These are phyloP conservation scores for Penicillium nucicola DNA, from an alignment of 495 filamentous ascomycete species.

Conservation along the genomic window DNA sequence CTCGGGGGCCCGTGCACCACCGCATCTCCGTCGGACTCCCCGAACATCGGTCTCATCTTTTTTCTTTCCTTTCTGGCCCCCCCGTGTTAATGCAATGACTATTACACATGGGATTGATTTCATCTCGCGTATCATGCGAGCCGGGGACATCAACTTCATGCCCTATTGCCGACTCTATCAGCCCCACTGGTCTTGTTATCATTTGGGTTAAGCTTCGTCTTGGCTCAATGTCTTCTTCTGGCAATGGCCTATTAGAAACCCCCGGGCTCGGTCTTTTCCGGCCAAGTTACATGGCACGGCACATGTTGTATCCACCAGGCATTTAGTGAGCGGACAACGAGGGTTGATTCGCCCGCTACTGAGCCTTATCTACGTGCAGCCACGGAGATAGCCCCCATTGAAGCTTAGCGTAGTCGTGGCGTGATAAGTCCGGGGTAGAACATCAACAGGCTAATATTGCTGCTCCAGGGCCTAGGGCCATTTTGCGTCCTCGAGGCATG, in stretches of 20 bases:
- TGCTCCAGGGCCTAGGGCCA: too few species aligned
- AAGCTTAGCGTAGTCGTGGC: slow-evolving; percentile 1
- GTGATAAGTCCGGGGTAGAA: slow-evolving; percentile 18
- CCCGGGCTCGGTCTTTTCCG: too few species aligned
- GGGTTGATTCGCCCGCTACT: background rate
- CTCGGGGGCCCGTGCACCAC: slow-evolving; percentile 2
- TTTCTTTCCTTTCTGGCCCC: too few species aligned
- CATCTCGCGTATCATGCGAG: too few species aligned
- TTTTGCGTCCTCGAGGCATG: background rate
- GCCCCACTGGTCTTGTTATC: background rate
- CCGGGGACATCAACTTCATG: too few species aligned
- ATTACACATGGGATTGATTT: too few species aligned
- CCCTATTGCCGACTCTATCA: too few species aligned
- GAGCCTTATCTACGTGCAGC: slow-evolving; percentile 10
- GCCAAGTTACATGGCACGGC: slow-evolving; percentile 12
- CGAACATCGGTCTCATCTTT: background rate
- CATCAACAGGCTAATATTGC: background rate
- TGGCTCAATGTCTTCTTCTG: background rate
- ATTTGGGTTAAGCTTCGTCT: slow-evolving; percentile 4
- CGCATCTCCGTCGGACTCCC: slow-evolving; percentile 7
- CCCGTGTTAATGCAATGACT: too few species aligned
- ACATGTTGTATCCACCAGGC: slow-evolving; percentile 4
- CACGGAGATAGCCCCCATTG: slow-evolving; percentile 1
- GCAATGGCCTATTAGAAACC: background rate
- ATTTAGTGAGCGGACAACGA: too few species aligned